Base-by-base conservation (phyloP, 768 basidiomycete genomes). In the Boletus reticulatus region DNA sequence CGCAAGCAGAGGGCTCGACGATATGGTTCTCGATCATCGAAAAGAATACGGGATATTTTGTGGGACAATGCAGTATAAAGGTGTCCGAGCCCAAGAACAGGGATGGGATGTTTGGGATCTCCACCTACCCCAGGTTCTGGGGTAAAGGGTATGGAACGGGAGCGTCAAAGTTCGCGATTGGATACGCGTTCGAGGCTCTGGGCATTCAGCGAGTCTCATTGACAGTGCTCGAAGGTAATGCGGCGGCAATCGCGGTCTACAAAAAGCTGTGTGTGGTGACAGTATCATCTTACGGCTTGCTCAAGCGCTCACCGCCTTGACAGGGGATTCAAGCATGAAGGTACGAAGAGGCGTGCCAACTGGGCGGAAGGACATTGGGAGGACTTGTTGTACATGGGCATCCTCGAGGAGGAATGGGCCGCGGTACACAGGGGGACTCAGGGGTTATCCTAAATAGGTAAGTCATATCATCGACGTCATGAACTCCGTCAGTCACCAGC, bases 321-420 rank as follows among this genome's bases (percentile, higher is more conserved):
- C 37, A 75, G 71, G 42, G 72, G 71, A 6, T 75, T 74, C 59
- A 56, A 59, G 3, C 60, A 69, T 39, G 74, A 76, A 62, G 72
- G 70, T 8, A 62, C 58, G 52, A 67, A 67, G 45, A 57, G 69
- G 48, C 67, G 70, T 48, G 59, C 57, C 3, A 31, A 64, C 38
- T 74, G 71, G 72, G 56, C 52, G 14, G 60, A 68, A 27, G 74
- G 73, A 7, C 59, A 58, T 17, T 76, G 72, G 72, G 60, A 71
- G 20, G 72, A 76, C 53, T 47, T 56, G 37, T 42, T 75, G 19
- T 58, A 61, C 44, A 74, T 73, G 73, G 68, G 66, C 17, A 57
- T 75, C 13, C 59, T 73, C 20, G 66, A 67, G 19, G 69, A 73
- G 29, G 73, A 75, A 31, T 73, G 72, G 73, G 37, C 45, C 4